Conservation (phyloP, 169 alveolate species). For the Cryptosporidium xiaoi region DNA sequence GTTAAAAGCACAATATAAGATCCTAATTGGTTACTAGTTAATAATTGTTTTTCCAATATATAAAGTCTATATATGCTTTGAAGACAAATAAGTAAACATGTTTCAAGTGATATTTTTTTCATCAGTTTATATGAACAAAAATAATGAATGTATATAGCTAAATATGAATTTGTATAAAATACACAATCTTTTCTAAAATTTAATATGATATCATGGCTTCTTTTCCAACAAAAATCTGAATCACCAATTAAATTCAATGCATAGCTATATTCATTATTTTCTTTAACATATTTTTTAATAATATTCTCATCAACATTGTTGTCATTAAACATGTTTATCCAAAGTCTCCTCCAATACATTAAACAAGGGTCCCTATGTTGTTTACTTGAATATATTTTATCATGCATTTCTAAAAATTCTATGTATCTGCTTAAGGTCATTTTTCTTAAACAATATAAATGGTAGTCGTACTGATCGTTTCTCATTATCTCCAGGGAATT, state of each 20-base stretch:
- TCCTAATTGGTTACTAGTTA: conserved; percentile 8
- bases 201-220: conserved; percentile 17
- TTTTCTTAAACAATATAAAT: conserved; percentile 87
- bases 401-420: conserved; percentile 79
- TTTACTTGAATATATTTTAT: conserved; percentile 57
- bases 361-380: conserved; percentile 12
- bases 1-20: conserved; percentile 1
- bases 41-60: conserved; percentile 10
- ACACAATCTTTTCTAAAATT: conserved; percentile 26
- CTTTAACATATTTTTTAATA: background rate
- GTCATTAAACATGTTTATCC: conserved; percentile 8
- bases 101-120: conserved; percentile 26
- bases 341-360: conserved; percentile 26
- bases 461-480: conserved; percentile 91
- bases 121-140: conserved; percentile 28
- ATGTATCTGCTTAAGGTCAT: conserved; percentile 83
- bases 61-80: conserved; percentile 11
- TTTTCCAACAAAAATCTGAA: conserved; percentile 12
- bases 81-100: conserved; percentile 37
- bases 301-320: background rate
- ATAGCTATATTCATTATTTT: background rate
- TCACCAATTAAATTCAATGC: background rate
- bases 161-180: background rate
- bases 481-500: conserved; percentile 86
- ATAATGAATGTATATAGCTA: conserved; percentile 34